phyloP scores from a whole-genome alignment of 2,329 filamentous ascomycete genomes.

The Tolypocladium inflatum region DNA sequence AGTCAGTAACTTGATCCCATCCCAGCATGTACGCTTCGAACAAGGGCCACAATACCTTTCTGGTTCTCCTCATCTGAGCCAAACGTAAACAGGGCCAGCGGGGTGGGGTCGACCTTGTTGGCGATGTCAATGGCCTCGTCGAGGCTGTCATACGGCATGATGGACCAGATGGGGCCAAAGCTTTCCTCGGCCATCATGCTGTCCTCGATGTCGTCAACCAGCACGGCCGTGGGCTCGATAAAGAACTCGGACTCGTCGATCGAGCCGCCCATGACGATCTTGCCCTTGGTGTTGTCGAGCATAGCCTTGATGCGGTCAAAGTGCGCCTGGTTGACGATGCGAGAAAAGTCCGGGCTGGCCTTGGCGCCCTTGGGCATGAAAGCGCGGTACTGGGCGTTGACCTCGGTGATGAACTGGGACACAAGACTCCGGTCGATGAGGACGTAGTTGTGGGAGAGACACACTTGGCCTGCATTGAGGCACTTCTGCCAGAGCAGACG shows the following conservation, averaged over 20 bases:
- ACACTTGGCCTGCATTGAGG: slow-evolving; percentile 82
- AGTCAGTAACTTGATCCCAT: slow-evolving; percentile 12
- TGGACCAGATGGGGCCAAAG: slow-evolving; percentile 86
- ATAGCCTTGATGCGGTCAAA: slow-evolving; percentile 82
- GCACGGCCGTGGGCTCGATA: slow-evolving; percentile 89
- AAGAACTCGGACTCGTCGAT: slow-evolving; percentile 72
- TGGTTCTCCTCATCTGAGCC: slow-evolving; percentile 70
- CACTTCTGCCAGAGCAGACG: slow-evolving; percentile 85
- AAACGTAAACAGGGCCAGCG: slow-evolving; percentile 77
- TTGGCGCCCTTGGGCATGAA: slow-evolving; percentile 81
- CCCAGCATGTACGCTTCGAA: not conserved
- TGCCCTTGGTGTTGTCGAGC: slow-evolving; percentile 75
- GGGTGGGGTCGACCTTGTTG: slow-evolving; percentile 73
- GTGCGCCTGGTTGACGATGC: slow-evolving; percentile 71
- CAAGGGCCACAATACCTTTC: slow-evolving; percentile 43
- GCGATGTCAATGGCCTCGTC: slow-evolving; percentile 78
- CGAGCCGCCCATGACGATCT: slow-evolving; percentile 78
- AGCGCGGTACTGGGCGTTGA: slow-evolving; percentile 60
- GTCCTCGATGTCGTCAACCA: slow-evolving; percentile 57
- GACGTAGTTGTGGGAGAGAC: slow-evolving; percentile 87
- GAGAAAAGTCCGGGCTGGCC: slow-evolving; percentile 66
- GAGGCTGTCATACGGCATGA: slow-evolving; percentile 69
- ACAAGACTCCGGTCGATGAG: slow-evolving; percentile 70
- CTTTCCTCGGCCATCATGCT: slow-evolving; percentile 80
- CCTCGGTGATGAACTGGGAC: slow-evolving; percentile 60